Conservation (phyloP, 2,329 filamentous ascomycete genomes). For the Leptographium procerum region DNA sequence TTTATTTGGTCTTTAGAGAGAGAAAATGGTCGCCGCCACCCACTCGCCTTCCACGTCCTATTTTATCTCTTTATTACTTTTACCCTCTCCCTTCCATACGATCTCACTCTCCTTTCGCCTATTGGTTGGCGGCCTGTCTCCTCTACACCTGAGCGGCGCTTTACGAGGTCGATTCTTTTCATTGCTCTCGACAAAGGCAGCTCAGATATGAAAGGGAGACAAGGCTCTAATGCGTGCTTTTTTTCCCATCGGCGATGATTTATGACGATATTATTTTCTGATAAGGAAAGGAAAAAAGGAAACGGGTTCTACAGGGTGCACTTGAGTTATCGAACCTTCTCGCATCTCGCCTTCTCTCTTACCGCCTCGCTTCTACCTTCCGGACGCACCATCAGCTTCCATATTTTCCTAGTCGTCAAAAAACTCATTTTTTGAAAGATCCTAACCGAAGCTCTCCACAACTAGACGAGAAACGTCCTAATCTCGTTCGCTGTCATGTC, state of each 20-base stretch:
- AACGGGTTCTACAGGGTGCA: conserved; percentile 22
- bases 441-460: conserved; percentile 10
- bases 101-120: neutral
- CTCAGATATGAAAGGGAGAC: conserved; percentile 6
- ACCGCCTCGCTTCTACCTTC: conserved; percentile 8
- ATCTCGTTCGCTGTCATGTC: conserved; percentile 6
- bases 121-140: neutral
- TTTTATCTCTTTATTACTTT: neutral
- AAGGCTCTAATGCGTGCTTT: conserved; percentile 3
- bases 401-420: conserved; percentile 10
- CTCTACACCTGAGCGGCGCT: conserved; percentile 3
- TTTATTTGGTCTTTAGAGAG: neutral
- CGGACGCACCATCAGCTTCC: conserved; percentile 20
- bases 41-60: neutral
- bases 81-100: neutral
- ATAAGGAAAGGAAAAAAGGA: conserved; percentile 7
- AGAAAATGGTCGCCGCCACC: neutral
- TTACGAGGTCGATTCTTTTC: conserved; percentile 4
- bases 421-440: conserved; percentile 19
- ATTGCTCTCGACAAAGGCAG: neutral
- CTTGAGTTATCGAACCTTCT: conserved; percentile 23
- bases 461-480: conserved; percentile 13
- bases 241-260: conserved; percentile 12
- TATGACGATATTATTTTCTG: conserved; percentile 10
- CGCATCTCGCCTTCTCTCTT: conserved; percentile 14